These are phyloP conservation scores for Penicillium odoratum DNA, from an alignment of 495 filamentous ascomycete genomes.

Conservation along the genomic window DNA sequence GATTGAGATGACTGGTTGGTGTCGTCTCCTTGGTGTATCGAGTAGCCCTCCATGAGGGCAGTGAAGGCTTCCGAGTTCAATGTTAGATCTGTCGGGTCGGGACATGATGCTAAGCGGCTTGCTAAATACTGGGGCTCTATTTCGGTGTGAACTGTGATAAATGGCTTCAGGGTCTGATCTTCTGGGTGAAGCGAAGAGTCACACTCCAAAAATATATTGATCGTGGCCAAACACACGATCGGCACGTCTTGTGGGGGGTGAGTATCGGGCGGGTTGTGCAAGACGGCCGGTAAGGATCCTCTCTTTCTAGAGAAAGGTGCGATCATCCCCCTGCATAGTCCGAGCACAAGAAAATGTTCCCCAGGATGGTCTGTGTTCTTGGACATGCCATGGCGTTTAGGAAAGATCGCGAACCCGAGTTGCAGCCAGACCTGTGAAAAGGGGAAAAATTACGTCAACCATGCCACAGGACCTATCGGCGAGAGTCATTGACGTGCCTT, in stretches of 20 bases:
- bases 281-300: slow-evolving; percentile 19
- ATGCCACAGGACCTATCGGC: not conserved
- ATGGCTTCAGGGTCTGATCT: not conserved
- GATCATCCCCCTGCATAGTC: slow-evolving; percentile 18
- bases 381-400: slow-evolving; percentile 19
- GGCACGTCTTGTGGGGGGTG: slow-evolving; percentile 22
- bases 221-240: slow-evolving; percentile 18
- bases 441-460: not conserved
- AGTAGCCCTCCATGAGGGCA: not conserved
- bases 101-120: not conserved
- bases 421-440: slow-evolving; percentile 36
- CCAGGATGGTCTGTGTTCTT: not conserved
- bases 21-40: not conserved
- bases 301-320: not conserved
- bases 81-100: not conserved
- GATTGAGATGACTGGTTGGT: not conserved
- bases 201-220: slow-evolving; percentile 27
- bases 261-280: slow-evolving; percentile 19
- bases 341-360: slow-evolving; percentile 24
- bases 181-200: not conserved
- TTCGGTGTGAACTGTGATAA: not conserved
- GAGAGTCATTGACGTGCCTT: slow-evolving; percentile 20
- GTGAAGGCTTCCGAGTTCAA: not conserved
- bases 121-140: not conserved
- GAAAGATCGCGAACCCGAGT: slow-evolving; percentile 29